A percentile compares a stretch with the other conserved stretches of the same genome.
phyloP scores from a whole-genome alignment of 176 grass and related monocot species.

The Miscanthus lutarioriparius region DNA sequence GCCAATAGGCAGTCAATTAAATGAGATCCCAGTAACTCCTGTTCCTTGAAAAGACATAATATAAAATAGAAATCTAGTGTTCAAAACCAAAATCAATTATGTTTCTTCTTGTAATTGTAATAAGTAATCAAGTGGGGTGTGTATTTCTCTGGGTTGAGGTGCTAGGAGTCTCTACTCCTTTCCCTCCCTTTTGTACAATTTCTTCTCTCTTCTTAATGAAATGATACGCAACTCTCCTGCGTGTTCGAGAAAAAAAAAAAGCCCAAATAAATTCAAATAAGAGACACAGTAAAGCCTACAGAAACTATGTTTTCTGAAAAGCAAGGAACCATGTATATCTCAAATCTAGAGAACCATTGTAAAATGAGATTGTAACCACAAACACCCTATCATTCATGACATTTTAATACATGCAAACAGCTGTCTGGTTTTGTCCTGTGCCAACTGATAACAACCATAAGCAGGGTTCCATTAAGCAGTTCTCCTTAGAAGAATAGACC shows the following conservation, averaged over 20 bases:
- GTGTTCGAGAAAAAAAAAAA: not conserved
- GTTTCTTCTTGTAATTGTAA: not conserved
- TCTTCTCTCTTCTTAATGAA: not conserved
- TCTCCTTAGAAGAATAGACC: not conserved
- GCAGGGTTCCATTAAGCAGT: not conserved
- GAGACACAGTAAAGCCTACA: not conserved
- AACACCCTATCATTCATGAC: not conserved
- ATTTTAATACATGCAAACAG: not conserved
- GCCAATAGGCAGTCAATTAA: not conserved
- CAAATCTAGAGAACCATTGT: not conserved
- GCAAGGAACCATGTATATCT: not conserved
- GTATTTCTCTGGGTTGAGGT: not conserved
- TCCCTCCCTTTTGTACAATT: not conserved
- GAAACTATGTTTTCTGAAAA: constrained; percentile 22
- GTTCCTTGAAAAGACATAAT: not conserved
- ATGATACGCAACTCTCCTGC: not conserved
- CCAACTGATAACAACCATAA: not conserved
- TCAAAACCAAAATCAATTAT: constrained; percentile 18
- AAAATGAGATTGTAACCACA: not conserved
- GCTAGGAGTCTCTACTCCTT: not conserved
- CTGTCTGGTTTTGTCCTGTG: not conserved
- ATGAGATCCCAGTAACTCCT: not conserved
- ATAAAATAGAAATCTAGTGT: not conserved
- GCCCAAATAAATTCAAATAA: constrained; percentile 10
- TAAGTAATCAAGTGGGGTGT: not conserved